Base-by-base conservation (phyloP, 371 early-diverging fungal genomes). In the Apophysomyces trapeziformis region DNA sequence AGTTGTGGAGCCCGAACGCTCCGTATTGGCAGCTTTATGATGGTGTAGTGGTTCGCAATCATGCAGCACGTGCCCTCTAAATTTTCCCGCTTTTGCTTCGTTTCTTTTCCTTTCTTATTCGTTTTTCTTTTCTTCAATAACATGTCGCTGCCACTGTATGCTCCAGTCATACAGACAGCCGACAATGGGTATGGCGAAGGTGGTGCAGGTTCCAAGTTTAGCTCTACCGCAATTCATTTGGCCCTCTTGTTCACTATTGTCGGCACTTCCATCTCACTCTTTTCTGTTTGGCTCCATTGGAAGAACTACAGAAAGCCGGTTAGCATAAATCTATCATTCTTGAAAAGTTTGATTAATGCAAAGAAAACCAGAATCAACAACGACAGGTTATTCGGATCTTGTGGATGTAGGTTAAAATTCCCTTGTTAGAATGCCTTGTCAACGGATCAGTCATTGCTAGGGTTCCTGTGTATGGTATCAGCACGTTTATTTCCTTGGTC, bases 291-390 rank as follows among this genome's bases (percentile, higher is more conserved):
- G 85, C 77, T 88, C 58, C 97, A 96, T 71, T 88, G 95, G 79
- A 96, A 96, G 69, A 90, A 93, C 81, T 96, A 96, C 74, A 78
- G 93, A 67, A 87, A 95, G 68, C 97, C 97, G 60, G 94, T 91
- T 83, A 73, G 78, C 65, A 26, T 9, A 11, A 32, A 13, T n/a
- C 54, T 63, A 57, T 45, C 44, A 36, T 47, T 38, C 57, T 36
- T 21, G 63, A 41, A 11, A 13, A 8, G 47, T 54, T 66, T 41
- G 16, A n/a, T 39, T 63, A 38, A n/a, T n/a, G 16, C 13, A 9
- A 18, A 6, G 7, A 21, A 26, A 4, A 50, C 18, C 72, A 89
- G 89, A 87, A 89, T 68, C 83, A 94, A 67, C 96, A 96, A 81
- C 87, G 96, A 32, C 89, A 89, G 76, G 92, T 94, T 5, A 87